Conservation (phyloP, 2,329 filamentous ascomycete species). For the Cadophora luteo-olivacea region DNA sequence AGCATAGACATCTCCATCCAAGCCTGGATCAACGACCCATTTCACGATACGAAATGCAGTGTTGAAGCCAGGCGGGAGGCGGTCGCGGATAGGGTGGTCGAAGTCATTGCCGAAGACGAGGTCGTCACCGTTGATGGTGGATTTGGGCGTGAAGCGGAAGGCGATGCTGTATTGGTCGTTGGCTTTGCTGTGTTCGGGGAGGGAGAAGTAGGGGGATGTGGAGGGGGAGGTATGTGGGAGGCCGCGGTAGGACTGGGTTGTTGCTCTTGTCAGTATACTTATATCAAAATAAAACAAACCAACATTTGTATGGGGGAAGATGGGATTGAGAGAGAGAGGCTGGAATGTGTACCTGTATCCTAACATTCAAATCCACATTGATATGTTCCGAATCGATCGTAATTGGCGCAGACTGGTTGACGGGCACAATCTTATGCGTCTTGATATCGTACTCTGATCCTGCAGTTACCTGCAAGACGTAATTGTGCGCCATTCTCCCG, state of each 20-base stretch:
- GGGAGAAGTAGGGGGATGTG: constrained; percentile 79
- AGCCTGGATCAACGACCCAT: constrained; percentile 88
- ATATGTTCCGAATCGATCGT: constrained; percentile 68
- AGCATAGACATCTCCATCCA: constrained; percentile 89
- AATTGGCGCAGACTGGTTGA: constrained; percentile 72
- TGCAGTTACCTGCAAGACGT: constrained; percentile 81
- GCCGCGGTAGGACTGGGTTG: constrained; percentile 60
- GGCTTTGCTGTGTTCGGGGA: constrained; percentile 68
- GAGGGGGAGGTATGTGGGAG: constrained; percentile 72
- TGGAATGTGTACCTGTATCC: constrained; percentile 66
- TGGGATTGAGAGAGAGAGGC: constrained; percentile 39
- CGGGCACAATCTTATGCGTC: constrained; percentile 75
- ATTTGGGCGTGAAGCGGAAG: constrained; percentile 78
- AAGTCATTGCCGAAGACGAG: constrained; percentile 97
- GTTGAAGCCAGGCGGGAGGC: constrained; percentile 84
- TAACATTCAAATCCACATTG: constrained; percentile 73
- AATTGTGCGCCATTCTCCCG: constrained; percentile 72
- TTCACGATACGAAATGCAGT: constrained; percentile 85
- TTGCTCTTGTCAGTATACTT: constrained; percentile 19
- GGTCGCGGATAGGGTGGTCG: constrained; percentile 85
- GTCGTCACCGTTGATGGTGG: constrained; percentile 51
- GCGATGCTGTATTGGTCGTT: constrained; percentile 85
- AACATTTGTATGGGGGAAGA: neutral
- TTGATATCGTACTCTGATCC: constrained; percentile 76
- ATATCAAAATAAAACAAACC: too few relatives aligned